Evolutionary conservation across 805 yeast species (phyloP).

Genomic region (Lipomyces spencermartinsiae): DNA sequence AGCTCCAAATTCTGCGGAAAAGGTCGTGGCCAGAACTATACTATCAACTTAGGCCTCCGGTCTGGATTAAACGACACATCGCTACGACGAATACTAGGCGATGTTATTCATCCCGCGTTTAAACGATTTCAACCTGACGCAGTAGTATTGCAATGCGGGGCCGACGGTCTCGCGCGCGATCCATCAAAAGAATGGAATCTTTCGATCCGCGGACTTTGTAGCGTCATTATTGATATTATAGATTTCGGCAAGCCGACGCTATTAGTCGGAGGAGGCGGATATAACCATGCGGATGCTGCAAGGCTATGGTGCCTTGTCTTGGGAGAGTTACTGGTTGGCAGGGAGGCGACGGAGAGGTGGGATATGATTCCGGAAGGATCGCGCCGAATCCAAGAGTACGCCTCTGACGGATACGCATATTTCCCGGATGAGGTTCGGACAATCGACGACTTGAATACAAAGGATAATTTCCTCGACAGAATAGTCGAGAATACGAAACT

Average conservation of each 20-base stretch:
- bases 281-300: conserved; percentile 65
- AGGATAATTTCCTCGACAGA: conserved; percentile 24
- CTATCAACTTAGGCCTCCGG: conserved; percentile 61
- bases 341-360: conserved; percentile 19
- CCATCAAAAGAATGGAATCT: conserved; percentile 72
- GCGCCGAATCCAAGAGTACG: conserved; percentile 20
- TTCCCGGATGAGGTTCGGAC: conserved; percentile 13
- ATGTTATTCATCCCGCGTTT: conserved; percentile 54
- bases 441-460: conserved; percentile 11
- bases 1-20: conserved; percentile 47
- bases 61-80: conserved; percentile 61
- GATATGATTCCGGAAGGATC: conserved; percentile 30
- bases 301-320: conserved; percentile 61
- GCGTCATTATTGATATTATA: conserved; percentile 46
- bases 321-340: conserved; percentile 17
- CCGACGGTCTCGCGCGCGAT: conserved; percentile 75
- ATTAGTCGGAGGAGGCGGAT: conserved; percentile 81
- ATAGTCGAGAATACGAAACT: conserved; percentile 11
- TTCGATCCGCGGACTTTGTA: conserved; percentile 57
- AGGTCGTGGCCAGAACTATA: conserved; percentile 50
- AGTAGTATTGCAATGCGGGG: conserved; percentile 71
- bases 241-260: conserved; percentile 49
- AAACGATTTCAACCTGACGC: conserved; percentile 55
- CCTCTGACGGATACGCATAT: conserved; percentile 26
- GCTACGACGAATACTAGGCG: conserved; percentile 49